A percentile compares a stretch with the other conserved stretches of the same genome.
These are phyloP conservation scores for Nakazawaea wyomingensis DNA, from an alignment of 805 yeast species.

Conservation along the genomic window DNA sequence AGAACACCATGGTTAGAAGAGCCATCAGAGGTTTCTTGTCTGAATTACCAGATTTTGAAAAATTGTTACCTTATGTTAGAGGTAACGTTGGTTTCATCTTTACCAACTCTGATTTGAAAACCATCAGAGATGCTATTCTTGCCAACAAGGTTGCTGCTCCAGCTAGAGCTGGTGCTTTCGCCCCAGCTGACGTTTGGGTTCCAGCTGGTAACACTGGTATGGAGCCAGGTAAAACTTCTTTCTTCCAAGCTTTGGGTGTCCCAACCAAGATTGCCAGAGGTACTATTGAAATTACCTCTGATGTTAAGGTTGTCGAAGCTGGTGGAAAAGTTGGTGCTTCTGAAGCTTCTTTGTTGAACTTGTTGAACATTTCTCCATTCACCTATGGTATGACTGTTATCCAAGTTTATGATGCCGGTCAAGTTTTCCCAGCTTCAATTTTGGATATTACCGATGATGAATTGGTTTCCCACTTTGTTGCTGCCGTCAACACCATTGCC, in stretches of 20 bases:
- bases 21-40: slow-evolving; percentile 94
- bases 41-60: slow-evolving; percentile 96
- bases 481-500: slow-evolving; percentile 92
- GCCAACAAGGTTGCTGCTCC: slow-evolving; percentile 99
- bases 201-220: slow-evolving; percentile 99
- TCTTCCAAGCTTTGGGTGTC: slow-evolving; percentile 99
- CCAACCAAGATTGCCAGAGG: slow-evolving; percentile 99
- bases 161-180: slow-evolving; percentile 99
- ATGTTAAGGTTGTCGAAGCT: slow-evolving; percentile 89
- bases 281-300: slow-evolving; percentile 98
- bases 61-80: slow-evolving; percentile 86
- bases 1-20: slow-evolving; percentile 99
- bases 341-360: slow-evolving; percentile 97
- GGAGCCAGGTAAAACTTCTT: slow-evolving; percentile 99
- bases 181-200: slow-evolving; percentile 96
- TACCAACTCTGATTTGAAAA: slow-evolving; percentile 94
- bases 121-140: slow-evolving; percentile 81
- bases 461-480: slow-evolving; percentile 84
- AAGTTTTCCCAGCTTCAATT: slow-evolving; percentile 93
- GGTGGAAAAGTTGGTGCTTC: slow-evolving; percentile 95
- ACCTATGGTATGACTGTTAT: slow-evolving; percentile 96
- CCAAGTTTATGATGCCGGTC: slow-evolving; percentile 98
- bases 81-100: slow-evolving; percentile 99
- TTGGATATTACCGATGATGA: slow-evolving; percentile 98
- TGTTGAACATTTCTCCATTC: slow-evolving; percentile 99